Conservation (phyloP, 2,329 filamentous ascomycete genomes). For the Hymenoscyphus fructigenus region DNA sequence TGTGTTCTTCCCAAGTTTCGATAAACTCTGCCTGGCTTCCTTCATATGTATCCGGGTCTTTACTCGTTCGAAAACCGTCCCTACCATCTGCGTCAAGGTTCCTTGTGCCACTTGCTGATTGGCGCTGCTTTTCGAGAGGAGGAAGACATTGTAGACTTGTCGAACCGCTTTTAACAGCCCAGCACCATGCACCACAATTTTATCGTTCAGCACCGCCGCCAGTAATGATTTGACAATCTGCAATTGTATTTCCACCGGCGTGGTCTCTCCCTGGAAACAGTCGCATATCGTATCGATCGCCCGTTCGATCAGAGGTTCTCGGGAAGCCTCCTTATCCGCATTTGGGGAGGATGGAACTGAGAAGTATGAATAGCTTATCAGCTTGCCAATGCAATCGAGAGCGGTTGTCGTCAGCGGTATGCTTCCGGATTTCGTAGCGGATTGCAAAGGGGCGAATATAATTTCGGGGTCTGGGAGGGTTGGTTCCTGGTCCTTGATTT, state of each 20-base stretch:
- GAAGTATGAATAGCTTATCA: constrained; percentile 99
- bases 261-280: constrained; percentile 96
- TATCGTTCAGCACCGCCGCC: constrained; percentile 95
- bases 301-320: constrained; percentile 84
- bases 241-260: constrained; percentile 86
- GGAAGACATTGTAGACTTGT: constrained; percentile 98
- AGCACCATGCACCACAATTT: constrained; percentile 96
- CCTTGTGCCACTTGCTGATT: constrained; percentile 98
- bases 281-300: constrained; percentile 99
- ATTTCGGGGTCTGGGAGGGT: constrained; percentile 85
- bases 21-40: constrained; percentile 65
- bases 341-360: constrained; percentile 61
- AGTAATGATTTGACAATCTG: constrained; percentile 98
- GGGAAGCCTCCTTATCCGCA: constrained; percentile 40
- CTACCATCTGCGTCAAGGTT: constrained; percentile 96
- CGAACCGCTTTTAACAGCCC: constrained; percentile 94
- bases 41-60: constrained; percentile 84
- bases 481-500: constrained; percentile 81
- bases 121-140: constrained; percentile 87
- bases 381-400: constrained; percentile 96
- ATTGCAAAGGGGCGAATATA: constrained; percentile 85
- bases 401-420: constrained; percentile 84
- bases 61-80: constrained; percentile 94
- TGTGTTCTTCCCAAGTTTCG: constrained; percentile 32
- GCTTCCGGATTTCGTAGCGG: constrained; percentile 84